Percentiles rank a stretch among this genome's conserved stretches.
phyloP scores from a whole-genome alignment of 1,139 yeast species.

The Entelexis paramagnoliae region DNA sequence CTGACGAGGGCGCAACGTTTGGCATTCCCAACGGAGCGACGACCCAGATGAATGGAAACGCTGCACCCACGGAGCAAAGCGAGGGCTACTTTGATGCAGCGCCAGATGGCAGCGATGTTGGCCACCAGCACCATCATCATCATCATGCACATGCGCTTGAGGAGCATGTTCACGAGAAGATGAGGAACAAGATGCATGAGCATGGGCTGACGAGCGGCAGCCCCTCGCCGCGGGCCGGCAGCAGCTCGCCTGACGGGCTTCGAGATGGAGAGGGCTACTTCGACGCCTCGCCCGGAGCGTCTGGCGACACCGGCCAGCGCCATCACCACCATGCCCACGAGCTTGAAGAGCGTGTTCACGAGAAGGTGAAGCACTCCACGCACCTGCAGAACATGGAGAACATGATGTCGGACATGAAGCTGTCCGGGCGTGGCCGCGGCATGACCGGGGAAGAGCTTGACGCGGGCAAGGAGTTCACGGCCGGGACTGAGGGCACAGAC shows the following conservation, averaged over 20 bases:
- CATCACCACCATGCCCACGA: neutral
- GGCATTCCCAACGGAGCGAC: neutral
- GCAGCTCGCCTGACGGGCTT: no score
- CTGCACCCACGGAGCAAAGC: neutral
- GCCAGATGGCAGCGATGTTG: neutral
- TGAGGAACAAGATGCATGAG: neutral
- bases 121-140: neutral
- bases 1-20: neutral
- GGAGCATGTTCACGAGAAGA: neutral
- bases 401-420: neutral
- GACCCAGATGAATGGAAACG: neutral
- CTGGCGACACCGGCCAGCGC: neutral
- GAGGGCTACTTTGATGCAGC: constrained; percentile 1
- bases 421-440: neutral
- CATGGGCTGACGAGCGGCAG: neutral
- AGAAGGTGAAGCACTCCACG: neutral
- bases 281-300: neutral
- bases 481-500: neutral
- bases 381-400: neutral
- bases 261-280: neutral
- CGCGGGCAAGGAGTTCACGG: neutral
- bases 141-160: neutral
- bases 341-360: neutral
- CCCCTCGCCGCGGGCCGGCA: no score
- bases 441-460: neutral